Conservation (phyloP, 768 basidiomycete species). For the Tylopilus sp. region DNA sequence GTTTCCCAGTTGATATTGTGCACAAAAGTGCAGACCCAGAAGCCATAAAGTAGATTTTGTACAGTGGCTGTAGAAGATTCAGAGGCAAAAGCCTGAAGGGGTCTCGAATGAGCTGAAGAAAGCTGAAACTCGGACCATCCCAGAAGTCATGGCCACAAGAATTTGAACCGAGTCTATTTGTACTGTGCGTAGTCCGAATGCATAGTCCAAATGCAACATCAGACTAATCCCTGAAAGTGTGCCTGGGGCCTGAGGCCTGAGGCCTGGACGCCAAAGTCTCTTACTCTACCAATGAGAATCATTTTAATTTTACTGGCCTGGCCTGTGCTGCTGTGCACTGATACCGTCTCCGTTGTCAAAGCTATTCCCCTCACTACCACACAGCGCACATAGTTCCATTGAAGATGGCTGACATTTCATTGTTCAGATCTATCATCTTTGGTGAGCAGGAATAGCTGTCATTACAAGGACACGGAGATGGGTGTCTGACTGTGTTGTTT, state of each 20-base stretch:
- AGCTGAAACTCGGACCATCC: no score
- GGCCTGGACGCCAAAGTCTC: no score
- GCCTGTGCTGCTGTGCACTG: no score
- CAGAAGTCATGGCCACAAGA: no score
- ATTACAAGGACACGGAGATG: not conserved
- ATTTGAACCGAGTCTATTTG: no score
- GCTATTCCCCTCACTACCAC: not conserved
- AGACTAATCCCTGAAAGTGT: no score
- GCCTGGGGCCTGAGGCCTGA: no score
- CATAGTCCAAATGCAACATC: no score
- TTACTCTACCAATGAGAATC: no score
- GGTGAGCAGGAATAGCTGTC: conserved; percentile 12
- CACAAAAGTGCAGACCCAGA: not conserved
- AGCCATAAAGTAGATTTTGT: not conserved
- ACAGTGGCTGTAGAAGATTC: not conserved
- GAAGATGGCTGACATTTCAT: conserved; percentile 24
- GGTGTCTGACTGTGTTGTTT: not conserved
- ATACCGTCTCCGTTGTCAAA: conserved; percentile 1
- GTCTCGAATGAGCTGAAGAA: not conserved
- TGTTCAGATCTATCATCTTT: conserved; percentile 18
- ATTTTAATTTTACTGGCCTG: no score
- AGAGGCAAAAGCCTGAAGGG: not conserved
- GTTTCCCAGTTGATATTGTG: not conserved
- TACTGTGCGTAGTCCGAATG: no score
- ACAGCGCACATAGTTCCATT: conserved; percentile 1